Conservation (phyloP, 1,139 yeast species). For the Geotrichum candidum region DNA sequence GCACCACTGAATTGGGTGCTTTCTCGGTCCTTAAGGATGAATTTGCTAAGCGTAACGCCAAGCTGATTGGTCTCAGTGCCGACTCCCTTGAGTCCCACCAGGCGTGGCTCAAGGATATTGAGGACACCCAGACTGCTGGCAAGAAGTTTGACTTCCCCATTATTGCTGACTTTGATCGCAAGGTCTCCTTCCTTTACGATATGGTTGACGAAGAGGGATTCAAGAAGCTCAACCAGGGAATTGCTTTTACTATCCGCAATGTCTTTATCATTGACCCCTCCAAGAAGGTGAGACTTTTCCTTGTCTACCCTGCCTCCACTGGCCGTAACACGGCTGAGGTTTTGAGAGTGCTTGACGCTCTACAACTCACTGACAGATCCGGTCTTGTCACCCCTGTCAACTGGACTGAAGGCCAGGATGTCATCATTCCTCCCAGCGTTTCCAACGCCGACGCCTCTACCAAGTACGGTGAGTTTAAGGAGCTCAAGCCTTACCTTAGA, state of each 20-base stretch:
- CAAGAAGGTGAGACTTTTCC: constrained; percentile 74
- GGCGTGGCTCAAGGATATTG: constrained; percentile 82
- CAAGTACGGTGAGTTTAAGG: constrained; percentile 75
- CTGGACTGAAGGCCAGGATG: constrained; percentile 73
- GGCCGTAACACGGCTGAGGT: constrained; percentile 90
- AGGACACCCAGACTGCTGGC: constrained; percentile 62
- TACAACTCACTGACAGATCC: constrained; percentile 71
- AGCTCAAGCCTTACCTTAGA: constrained; percentile 80
- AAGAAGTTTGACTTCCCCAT: constrained; percentile 74
- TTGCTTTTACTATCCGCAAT: constrained; percentile 77
- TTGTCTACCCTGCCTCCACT: constrained; percentile 85
- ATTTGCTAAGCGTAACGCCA: constrained; percentile 71
- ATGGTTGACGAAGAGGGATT: constrained; percentile 90
- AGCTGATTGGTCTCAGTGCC: constrained; percentile 80
- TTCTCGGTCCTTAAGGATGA: constrained; percentile 81
- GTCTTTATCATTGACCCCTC: constrained; percentile 83
- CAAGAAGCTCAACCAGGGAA: constrained; percentile 60
- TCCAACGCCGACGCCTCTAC: constrained; percentile 73
- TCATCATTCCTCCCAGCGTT: constrained; percentile 80
- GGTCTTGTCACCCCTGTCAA: constrained; percentile 80
- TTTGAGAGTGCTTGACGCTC: constrained; percentile 76
- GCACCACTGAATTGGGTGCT: constrained; percentile 92
- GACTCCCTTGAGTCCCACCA: constrained; percentile 72
- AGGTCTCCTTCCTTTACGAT: constrained; percentile 77
- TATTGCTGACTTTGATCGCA: constrained; percentile 75